phyloP scores from a whole-genome alignment of 257 asterid genomes.

The Echium plantagineum region DNA sequence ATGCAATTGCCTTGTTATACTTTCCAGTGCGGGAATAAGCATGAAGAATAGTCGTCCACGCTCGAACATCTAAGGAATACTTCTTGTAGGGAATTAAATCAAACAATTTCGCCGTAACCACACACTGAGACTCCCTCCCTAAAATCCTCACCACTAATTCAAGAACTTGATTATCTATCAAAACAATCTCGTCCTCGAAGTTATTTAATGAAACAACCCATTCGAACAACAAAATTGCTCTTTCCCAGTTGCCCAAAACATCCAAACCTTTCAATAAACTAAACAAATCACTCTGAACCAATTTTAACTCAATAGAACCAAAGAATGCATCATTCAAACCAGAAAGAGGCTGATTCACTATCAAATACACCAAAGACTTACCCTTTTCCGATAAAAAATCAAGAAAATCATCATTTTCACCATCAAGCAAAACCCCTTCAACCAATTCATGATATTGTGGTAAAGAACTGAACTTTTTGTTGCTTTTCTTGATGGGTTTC shows the following conservation, averaged over 20 bases:
- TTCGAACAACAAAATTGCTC: conserved; percentile 70
- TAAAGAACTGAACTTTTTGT: conserved; percentile 26
- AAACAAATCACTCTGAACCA: conserved; percentile 59
- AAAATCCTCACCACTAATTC: conserved; percentile 76
- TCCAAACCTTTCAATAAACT: conserved; percentile 76
- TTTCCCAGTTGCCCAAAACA: conserved; percentile 44
- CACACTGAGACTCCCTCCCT: conserved; percentile 83
- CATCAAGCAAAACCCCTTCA: conserved; percentile 5
- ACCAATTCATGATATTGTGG: conserved; percentile 21
- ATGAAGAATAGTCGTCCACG: conserved; percentile 73
- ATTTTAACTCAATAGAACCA: conserved; percentile 43
- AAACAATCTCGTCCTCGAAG: conserved; percentile 20
- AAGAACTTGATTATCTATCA: conserved; percentile 60
- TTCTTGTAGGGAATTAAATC: conserved; percentile 63
- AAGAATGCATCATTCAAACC: conserved; percentile 38
- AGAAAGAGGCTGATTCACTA: conserved; percentile 43
- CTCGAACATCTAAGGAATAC: conserved; percentile 57
- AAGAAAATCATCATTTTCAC: conserved; percentile 25
- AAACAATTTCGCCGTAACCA: conserved; percentile 55
- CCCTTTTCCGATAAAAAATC: conserved; percentile 67
- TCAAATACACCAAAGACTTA: conserved; percentile 59
- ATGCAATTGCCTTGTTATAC: conserved; percentile 65
- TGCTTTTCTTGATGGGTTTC: conserved; percentile 15
- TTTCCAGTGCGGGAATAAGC: conserved; percentile 77
- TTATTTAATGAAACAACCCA: conserved; percentile 56